Percentiles rank a stretch among this genome's conserved stretches.
Evolutionary conservation across 2,329 filamentous ascomycete genomes (phyloP).

Genomic region (Ophiostoma pallidulum): DNA sequence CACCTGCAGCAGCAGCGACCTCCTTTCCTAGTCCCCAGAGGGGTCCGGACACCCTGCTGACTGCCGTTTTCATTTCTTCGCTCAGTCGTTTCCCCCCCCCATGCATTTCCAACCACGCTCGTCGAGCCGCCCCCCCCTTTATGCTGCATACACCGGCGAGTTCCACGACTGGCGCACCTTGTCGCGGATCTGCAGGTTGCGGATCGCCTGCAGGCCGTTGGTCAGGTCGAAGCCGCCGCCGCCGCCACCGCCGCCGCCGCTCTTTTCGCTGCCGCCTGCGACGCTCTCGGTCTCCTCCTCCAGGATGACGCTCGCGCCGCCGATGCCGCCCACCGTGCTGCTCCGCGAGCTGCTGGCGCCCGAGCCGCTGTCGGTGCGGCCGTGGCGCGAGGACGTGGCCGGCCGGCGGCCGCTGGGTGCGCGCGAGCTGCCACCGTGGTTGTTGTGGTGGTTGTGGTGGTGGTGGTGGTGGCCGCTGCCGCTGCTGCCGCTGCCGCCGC

Average conservation of each 20-base stretch:
- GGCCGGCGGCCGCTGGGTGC: neutral
- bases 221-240: constrained; percentile 10
- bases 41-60: too few relatives aligned
- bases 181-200: constrained; percentile 22
- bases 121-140: neutral
- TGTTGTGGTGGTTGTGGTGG: too few relatives aligned
- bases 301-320: neutral
- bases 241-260: neutral
- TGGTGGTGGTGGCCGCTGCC: too few relatives aligned
- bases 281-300: constrained; percentile 15
- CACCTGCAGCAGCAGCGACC: too few relatives aligned
- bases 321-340: constrained; percentile 14
- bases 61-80: neutral
- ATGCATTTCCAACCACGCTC: neutral
- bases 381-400: constrained; percentile 16
- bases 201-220: constrained; percentile 22
- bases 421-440: constrained; percentile 7
- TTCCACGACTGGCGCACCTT: constrained; percentile 32
- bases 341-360: constrained; percentile 10
- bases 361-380: constrained; percentile 19
- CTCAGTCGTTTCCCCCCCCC: neutral
- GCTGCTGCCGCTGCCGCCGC: too few relatives aligned
- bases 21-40: too few relatives aligned
- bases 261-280: constrained; percentile 2
- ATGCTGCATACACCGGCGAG: constrained; percentile 29